A percentile compares a stretch with the other conserved stretches of the same genome.
phyloP scores from a whole-genome alignment of 1,284 basidiomycete genomes.

The Trichosporon sp. region DNA sequence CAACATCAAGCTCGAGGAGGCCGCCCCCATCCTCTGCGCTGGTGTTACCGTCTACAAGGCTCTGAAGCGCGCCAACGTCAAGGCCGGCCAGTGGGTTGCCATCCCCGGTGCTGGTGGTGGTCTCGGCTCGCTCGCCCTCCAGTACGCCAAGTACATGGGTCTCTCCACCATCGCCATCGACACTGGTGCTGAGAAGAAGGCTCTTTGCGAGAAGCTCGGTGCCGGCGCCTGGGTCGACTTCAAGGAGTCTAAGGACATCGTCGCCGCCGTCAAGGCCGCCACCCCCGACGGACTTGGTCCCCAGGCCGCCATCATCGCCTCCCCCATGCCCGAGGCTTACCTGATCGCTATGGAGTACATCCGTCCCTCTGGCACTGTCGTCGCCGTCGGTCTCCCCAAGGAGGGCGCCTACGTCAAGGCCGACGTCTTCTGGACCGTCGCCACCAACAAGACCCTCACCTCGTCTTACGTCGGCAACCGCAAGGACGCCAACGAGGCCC shows the following conservation, averaged over 20 bases:
- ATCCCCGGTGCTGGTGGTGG: conserved; percentile 57
- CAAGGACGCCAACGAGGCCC: conserved; percentile 67
- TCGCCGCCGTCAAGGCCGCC: conserved; percentile 51
- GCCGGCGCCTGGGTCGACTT: conserved; percentile 79
- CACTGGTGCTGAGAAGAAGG: conserved; percentile 68
- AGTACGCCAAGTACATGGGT: conserved; percentile 71
- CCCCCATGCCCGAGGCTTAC: conserved; percentile 57
- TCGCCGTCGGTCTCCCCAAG: conserved; percentile 70
- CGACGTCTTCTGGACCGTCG: conserved; percentile 69
- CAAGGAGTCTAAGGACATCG: conserved; percentile 49
- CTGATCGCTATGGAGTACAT: conserved; percentile 67
- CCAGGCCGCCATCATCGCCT: conserved; percentile 67
- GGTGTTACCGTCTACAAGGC: conserved; percentile 65
- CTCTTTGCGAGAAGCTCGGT: conserved; percentile 64
- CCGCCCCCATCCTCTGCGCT: conserved; percentile 78
- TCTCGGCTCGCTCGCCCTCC: conserved; percentile 57
- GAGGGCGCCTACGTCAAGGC: conserved; percentile 49
- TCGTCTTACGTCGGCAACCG: conserved; percentile 71
- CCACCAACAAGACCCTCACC: conserved; percentile 63
- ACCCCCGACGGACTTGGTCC: conserved; percentile 66
- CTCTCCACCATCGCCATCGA: conserved; percentile 74
- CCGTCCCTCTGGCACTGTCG: conserved; percentile 60
- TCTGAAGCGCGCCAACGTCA: conserved; percentile 66
- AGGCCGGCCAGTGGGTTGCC: conserved; percentile 73
- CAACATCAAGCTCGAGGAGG: conserved; percentile 60